These are phyloP conservation scores for Gamsiella multidivaricata DNA, from an alignment of 192 early-diverging fungal species.

Conservation along the genomic window DNA sequence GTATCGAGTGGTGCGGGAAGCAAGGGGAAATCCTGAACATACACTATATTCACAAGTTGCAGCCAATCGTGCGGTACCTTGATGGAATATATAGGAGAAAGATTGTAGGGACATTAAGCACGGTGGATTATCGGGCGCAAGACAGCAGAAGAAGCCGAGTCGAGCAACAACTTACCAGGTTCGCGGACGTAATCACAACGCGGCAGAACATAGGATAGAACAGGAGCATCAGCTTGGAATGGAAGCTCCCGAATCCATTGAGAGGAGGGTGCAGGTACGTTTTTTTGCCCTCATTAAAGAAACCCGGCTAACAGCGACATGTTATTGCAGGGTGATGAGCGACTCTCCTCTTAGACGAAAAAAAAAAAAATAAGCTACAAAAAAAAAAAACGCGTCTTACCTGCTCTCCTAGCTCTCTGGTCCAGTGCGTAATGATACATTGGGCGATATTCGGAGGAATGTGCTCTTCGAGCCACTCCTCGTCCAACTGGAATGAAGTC, in stretches of 20 bases:
- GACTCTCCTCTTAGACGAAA: background rate
- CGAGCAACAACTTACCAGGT: constrained; percentile 56
- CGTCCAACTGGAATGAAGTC: constrained; percentile 63
- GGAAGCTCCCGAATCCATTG: constrained; percentile 63
- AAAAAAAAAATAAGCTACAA: background rate
- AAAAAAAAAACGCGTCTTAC: background rate
- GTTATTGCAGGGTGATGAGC: background rate
- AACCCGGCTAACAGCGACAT: constrained; percentile 20
- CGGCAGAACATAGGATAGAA: constrained; percentile 66
- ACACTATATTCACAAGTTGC: constrained; percentile 69
- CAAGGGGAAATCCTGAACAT: constrained; percentile 71
- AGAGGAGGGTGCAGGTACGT: constrained; percentile 62
- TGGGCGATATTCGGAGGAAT: constrained; percentile 56
- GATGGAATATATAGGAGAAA: too few relatives aligned
- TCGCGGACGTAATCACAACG: constrained; percentile 70
- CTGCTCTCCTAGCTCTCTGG: constrained; percentile 5
- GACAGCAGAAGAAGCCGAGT: too few relatives aligned
- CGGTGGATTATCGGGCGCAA: too few relatives aligned
- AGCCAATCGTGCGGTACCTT: constrained; percentile 66
- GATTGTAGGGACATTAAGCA: too few relatives aligned
- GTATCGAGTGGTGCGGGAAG: background rate
- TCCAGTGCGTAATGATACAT: constrained; percentile 56
- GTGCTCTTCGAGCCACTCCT: constrained; percentile 61
- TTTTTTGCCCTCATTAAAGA: constrained; percentile 30
- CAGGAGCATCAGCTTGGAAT: constrained; percentile 73